A percentile compares a stretch with the other conserved stretches of the same genome.
These are phyloP conservation scores for Phaseolus lunatus DNA, from an alignment of 306 rosid genomes.

Conservation along the genomic window DNA sequence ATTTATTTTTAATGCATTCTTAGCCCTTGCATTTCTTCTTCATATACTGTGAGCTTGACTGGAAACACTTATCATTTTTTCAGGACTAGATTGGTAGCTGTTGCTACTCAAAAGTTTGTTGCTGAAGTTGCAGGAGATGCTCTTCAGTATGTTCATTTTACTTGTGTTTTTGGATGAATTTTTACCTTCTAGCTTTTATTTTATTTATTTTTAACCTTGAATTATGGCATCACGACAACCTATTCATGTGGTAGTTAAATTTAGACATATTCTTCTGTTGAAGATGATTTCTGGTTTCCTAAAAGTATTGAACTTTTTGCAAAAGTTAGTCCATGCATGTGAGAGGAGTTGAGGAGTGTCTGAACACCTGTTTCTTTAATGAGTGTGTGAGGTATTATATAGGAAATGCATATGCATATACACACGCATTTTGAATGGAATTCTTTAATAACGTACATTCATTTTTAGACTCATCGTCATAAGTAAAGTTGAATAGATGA, in stretches of 20 bases:
- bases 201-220: conserved; percentile 11
- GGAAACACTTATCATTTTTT: conserved; percentile 5
- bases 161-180: neutral
- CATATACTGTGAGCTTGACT: conserved; percentile 17
- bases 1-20: conserved; percentile 4
- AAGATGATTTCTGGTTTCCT: conserved; percentile 2
- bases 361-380: neutral
- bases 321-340: conserved; percentile 1
- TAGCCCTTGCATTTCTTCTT: neutral
- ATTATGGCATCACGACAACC: neutral
- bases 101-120: conserved; percentile 88
- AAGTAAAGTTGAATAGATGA: neutral
- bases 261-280: neutral
- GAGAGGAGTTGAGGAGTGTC: conserved; percentile 2
- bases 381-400: neutral
- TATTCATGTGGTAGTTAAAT: conserved; percentile 17
- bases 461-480: neutral
- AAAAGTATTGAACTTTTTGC: conserved; percentile 3
- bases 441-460: neutral
- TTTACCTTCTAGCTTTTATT: neutral
- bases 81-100: conserved; percentile 87
- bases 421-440: neutral
- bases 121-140: conserved; percentile 85
- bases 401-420: neutral
- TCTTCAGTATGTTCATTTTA: conserved; percentile 62